A percentile compares a stretch with the other conserved stretches of the same genome.
Evolutionary conservation across 2,329 filamentous ascomycete genomes (phyloP).

Genomic region (Pyrenochaeta sp.): DNA sequence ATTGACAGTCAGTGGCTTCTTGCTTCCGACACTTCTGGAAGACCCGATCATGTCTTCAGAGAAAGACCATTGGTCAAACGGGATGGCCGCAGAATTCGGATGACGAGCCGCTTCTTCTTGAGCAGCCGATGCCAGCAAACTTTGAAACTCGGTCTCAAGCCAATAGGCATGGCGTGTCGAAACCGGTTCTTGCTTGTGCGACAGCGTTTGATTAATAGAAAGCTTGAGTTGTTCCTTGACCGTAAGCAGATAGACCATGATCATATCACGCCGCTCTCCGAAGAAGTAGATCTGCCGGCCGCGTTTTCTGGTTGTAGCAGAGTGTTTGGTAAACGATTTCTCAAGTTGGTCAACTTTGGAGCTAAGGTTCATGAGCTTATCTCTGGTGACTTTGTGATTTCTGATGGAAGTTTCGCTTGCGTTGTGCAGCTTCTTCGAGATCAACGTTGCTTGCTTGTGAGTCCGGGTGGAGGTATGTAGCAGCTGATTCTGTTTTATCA

Average conservation of each 20-base stretch:
- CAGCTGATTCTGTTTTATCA: too few relatives aligned
- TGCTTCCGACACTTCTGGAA: neutral
- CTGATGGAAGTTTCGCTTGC: too few relatives aligned
- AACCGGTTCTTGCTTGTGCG: neutral
- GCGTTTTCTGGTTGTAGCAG: neutral
- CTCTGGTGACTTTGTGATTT: too few relatives aligned
- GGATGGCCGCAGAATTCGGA: slow-evolving; percentile 1
- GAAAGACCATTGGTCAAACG: slow-evolving; percentile 6
- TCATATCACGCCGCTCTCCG: slow-evolving; percentile 13
- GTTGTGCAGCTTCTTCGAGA: too few relatives aligned
- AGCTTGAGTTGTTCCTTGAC: slow-evolving; percentile 1
- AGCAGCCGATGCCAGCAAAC: slow-evolving; percentile 14
- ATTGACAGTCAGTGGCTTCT: too few relatives aligned
- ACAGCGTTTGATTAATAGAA: neutral
- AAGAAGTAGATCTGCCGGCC: slow-evolving; percentile 6
- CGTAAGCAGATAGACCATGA: slow-evolving; percentile 13
- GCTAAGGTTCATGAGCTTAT: too few relatives aligned
- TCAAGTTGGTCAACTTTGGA: too few relatives aligned
- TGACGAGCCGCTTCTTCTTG: slow-evolving; percentile 14
- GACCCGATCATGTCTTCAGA: neutral
- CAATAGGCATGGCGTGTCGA: neutral
- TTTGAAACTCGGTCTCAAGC: slow-evolving; percentile 8
- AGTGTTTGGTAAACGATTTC: too few relatives aligned
- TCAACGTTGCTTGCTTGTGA: too few relatives aligned
- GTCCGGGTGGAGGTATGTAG: too few relatives aligned